Base-by-base conservation (phyloP, 2,329 filamentous ascomycete genomes). In the Fusarium haematococcum region DNA sequence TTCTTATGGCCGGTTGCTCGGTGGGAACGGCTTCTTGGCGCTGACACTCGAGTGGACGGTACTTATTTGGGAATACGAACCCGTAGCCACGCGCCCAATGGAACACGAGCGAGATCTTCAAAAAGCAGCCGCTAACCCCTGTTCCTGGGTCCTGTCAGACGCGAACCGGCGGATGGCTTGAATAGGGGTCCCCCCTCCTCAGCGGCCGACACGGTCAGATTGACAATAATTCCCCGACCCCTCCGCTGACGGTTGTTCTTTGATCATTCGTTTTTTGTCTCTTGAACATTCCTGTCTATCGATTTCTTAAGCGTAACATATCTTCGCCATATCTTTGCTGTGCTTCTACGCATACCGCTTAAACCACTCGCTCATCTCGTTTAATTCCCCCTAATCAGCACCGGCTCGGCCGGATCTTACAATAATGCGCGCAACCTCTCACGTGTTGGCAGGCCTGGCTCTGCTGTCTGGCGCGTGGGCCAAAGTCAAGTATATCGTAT, bases 401-500 rank as follows among this genome's bases (percentile, higher is more conserved):
- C 27, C 43, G 32, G 30, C 54, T 14, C 23, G 4, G 43, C 41
- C 43, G 23, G 30, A 50, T 30, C 30, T 23, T 32, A 18, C 23
- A 13, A 61, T 6, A 35, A 72, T 74, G 69, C 66, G 50, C 59
- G 10, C 69, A 57, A 27, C 35, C 5, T 56, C 57, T 16, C 59
- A 27, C 59, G 33, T 72, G 25, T 32, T 70, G 5, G n/a, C 66
- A 4, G 39, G 57, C 39, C 45, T 70, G 41, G 52, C 66, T 33
- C 57, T 70, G 39, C 37, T 63, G 14, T 65, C 69, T 18, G 52
- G 58, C n/a, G 67, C 67, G 52, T 63, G 63, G 39, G 71, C 43
- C 33, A 65, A 52, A 67, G 54, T 70, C 5, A 64, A 68, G 27
- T 74, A 72, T 45, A 25, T 74, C 45, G 71, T 74, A 37, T 23